Base-by-base conservation (phyloP, 1,284 basidiomycete genomes). In the Schizophyllum amplum region DNA sequence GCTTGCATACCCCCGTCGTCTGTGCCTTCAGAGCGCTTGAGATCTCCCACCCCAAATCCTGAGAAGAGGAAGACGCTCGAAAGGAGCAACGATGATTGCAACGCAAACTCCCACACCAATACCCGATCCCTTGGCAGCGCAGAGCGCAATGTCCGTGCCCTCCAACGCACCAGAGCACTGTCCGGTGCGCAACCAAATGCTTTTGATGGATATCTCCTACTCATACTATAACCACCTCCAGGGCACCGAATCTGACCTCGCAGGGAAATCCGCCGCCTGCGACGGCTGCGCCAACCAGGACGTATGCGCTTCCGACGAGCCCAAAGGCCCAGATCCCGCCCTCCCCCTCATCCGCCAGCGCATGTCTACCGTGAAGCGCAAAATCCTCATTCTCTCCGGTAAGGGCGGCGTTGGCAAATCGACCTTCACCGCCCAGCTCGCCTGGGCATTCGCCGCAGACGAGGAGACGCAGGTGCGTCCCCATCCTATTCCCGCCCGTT, bases 361-460 rank as follows among this genome's bases (percentile, higher is more conserved):
- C 22, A 94, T 99, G 86, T 70, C 78, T 1, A 75, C 73, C 47
- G 92, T 99, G 24, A 89, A 87, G 69, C 82, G 86, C 59, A 99
- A 99, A 77, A 91, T 99, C 57, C 77, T 99, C 52, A 86, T 99
- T 5, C 77, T 99, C 51, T 94, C 91, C 1, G 97, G 97, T 4
- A 99, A 99, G 72, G 97, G 97, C 49, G 97, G 97, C 4, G 97
- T 99, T 1, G 97, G 97, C 11, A 99, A 99, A 74, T 94, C 90
- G 20, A 99, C 97, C 0, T 99, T 99, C 67, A 91, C 95, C 1
- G 93, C 94, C 0, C 94, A 97, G 65, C 80, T 99, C 7, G 94
- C 86, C 0, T 99, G 96, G 95, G 97, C 96, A 4, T 90, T 98
- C 64, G 91, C 92, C 20, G 86, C 89, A 1, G 92, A 98, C 66